Conservation (phyloP, 805 yeast genomes). For the Candida xyloterini region DNA sequence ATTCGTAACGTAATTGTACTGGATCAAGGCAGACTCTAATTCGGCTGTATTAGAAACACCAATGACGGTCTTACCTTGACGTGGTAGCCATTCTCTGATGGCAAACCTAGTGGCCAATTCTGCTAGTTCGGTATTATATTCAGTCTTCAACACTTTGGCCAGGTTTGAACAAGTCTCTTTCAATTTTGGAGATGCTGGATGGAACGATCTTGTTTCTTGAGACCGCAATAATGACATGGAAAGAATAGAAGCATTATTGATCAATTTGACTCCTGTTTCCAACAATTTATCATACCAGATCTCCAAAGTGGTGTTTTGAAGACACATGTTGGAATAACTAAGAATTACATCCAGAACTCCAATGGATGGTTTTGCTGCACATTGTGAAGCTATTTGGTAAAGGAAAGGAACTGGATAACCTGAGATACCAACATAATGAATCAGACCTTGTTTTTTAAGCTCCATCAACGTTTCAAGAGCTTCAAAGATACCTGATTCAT, state of each 20-base stretch:
- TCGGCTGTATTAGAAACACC: conserved; percentile 72
- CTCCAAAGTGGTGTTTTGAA: conserved; percentile 64
- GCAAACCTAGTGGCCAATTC: conserved; percentile 81
- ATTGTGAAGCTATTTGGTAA: conserved; percentile 44
- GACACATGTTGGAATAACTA: conserved; percentile 76
- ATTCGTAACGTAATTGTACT: conserved; percentile 48
- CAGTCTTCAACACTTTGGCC: conserved; percentile 36
- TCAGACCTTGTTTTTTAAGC: conserved; percentile 61
- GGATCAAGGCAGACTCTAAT: conserved; percentile 56
- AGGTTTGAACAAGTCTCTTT: conserved; percentile 49
- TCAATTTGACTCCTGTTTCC: conserved; percentile 48
- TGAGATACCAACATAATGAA: conserved; percentile 69
- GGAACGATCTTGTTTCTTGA: conserved; percentile 67
- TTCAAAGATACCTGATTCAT: conserved; percentile 47
- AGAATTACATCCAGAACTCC: conserved; percentile 72
- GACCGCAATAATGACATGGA: conserved; percentile 83
- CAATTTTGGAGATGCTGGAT: conserved; percentile 68
- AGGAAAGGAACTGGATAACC: conserved; percentile 83
- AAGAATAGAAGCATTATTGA: conserved; percentile 82
- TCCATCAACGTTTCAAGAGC: conserved; percentile 61
- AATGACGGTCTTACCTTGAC: conserved; percentile 62
- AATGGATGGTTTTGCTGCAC: conserved; percentile 39
- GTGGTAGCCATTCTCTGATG: conserved; percentile 51
- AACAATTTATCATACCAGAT: conserved; percentile 48
- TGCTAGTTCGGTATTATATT: conserved; percentile 62